Base-by-base conservation (phyloP, 257 asterid genomes). In the Phtheirospermum japonicum region DNA sequence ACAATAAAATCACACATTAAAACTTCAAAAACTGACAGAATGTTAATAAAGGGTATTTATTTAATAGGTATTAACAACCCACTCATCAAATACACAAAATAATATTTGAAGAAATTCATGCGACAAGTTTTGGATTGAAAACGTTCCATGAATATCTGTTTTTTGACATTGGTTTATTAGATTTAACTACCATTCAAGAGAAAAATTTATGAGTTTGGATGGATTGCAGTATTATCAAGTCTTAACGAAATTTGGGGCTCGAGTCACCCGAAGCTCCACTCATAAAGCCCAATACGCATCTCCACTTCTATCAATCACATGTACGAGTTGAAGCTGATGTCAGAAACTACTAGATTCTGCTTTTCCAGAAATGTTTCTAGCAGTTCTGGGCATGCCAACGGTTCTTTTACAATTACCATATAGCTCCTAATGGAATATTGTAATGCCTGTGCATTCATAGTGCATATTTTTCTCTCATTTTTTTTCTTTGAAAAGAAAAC, bases 381-480 rank as follows among this genome's bases (percentile, higher is more conserved):
- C 58, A 23, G 57, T 57, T 58, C 55, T 5, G 42, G 30, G 43
- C 37, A 46, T 30, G 9, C 32, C 26, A 39, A 63, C 6, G 7
- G 66, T 40, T 63, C 49, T 63, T 42, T 30, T 23, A 51, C 2
- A 19, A 36, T 71, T 42, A 31, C 30, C n/a, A 40, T 61, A 64
- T 63, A 45, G 39, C 54, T 60, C 33, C 34, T 30, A 33, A 40
- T 43, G 58, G 18, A 53, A 55, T n/a, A n/a, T n/a, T n/a, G n/a
- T n/a, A n/a, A n/a, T n/a, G n/a, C n/a, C n/a, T n/a, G n/a, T n/a
- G n/a, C n/a, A n/a, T n/a, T n/a, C n/a, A n/a, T n/a, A n/a, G n/a
- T n/a, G n/a, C n/a, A n/a, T n/a, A n/a, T n/a, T n/a, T n/a, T n/a
- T n/a, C n/a, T n/a, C n/a, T n/a, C n/a, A n/a, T n/a, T n/a, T n/a